Base-by-base conservation (phyloP, 805 yeast species). In the Nakazawaea wyomingensis region DNA sequence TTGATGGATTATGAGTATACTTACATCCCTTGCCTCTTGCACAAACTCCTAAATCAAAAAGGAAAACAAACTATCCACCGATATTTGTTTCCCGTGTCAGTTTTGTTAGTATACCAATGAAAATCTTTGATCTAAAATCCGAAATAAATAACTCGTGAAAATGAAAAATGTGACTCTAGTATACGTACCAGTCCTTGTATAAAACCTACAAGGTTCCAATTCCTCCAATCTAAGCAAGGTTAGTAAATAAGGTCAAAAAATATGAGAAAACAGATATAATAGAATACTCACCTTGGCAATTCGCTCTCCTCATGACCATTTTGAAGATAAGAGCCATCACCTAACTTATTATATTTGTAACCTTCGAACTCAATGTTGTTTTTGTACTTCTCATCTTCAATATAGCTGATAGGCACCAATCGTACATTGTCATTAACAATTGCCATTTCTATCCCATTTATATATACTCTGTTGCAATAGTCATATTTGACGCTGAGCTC, bases 1-100 rank as follows among this genome's bases (percentile, higher is more conserved):
- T 78, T 4, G 62, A 48, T 18, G 65, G 59, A 37, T 73, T 71
- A 54, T 85, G 93, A 4, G 56, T 54, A 52, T 70, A 81, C 19
- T 63, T 64, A 56, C 93, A 85, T 4, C 54, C 46, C 17, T 63
- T 54, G 16, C 76, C 78, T 48, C 74, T 72, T 38, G 63, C 61
- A 54, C 93, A 82, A 14, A 60, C 54, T 2, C 85, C 84, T 67
- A 57, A 30, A 48, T 32, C 39, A 43, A 48, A 24, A 24, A 41
- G 59, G 52, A 52, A 54, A 55, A 50, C 48, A 45, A 55, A 49
- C 44, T 47, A 21, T 34, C 48, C 51, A 69, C 9, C 19, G 11
- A 20, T 34, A 34, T 35, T 8, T 26, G 18, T 14, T 14, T 22
- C 29, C 28, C 21, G 24, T 13, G 30, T 10, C n/a, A 9, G 29